Conservation (phyloP, 2,329 filamentous ascomycete species). For the Fonsecaea pugnacius region DNA sequence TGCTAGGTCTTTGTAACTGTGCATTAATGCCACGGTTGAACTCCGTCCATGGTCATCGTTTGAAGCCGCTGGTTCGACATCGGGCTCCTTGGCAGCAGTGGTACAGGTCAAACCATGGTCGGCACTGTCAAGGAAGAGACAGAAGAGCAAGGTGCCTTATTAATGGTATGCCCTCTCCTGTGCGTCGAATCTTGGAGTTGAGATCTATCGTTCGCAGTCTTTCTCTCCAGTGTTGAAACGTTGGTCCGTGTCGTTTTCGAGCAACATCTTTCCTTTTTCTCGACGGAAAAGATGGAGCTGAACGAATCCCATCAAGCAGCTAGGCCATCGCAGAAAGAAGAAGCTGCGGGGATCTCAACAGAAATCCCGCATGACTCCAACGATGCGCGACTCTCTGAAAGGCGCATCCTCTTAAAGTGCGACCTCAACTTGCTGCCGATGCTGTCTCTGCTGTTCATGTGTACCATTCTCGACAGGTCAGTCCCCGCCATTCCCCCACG, state of each 20-base stretch:
- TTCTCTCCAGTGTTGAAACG: not conserved
- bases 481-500: not conserved
- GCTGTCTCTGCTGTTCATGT: constrained; percentile 51
- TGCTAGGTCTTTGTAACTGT: not conserved
- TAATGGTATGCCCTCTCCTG: not conserved
- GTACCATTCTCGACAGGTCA: constrained; percentile 44
- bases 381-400: not conserved
- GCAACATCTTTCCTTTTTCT: not conserved
- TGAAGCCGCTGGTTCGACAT: not conserved
- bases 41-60: not conserved
- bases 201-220: not conserved
- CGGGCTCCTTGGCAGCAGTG: not conserved
- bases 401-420: not conserved
- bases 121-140: not conserved
- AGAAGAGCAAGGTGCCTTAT: not conserved
- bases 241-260: not conserved
- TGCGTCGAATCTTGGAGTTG: not conserved
- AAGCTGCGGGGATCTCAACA: not conserved
- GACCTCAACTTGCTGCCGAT: constrained; percentile 55
- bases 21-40: not conserved
- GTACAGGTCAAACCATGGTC: not conserved
- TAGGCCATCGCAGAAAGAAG: not conserved
- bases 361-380: not conserved
- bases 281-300: not conserved
- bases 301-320: not conserved